Conservation (phyloP, 2,329 filamentous ascomycete species). For the Pyricularia sp. region DNA sequence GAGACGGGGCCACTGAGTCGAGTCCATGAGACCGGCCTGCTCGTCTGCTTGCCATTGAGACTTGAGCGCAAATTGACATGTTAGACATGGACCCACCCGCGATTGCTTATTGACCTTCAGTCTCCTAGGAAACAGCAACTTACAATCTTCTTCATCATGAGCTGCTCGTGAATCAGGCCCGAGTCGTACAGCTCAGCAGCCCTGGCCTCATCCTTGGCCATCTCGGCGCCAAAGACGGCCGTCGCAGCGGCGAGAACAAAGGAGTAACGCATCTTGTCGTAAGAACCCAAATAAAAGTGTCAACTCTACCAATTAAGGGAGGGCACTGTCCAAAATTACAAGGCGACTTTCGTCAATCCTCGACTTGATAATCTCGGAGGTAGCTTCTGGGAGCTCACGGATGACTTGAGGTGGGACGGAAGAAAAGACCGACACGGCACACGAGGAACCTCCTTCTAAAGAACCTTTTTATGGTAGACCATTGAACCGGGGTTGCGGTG, state of each 20-base stretch:
- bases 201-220: constrained; percentile 4
- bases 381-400: background rate
- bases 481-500: background rate
- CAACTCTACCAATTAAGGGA: background rate
- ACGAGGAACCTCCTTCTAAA: background rate
- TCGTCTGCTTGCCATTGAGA: constrained; percentile 2
- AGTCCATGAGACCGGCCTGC: constrained; percentile 3
- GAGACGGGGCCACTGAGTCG: background rate
- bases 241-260: background rate
- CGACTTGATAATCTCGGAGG: background rate
- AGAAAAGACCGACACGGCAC: background rate
- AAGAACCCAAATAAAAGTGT: background rate
- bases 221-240: constrained; percentile 1
- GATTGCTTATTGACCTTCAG: background rate
- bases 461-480: background rate
- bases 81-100: background rate
- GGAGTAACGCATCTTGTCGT: background rate
- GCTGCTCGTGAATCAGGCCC: background rate
- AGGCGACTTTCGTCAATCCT: background rate
- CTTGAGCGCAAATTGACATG: background rate
- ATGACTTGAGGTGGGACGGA: background rate
- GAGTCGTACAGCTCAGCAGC: constrained; percentile 2
- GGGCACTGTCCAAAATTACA: background rate
- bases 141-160: constrained; percentile 1
- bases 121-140: background rate